Conservation (phyloP, 176 grass and related monocot species). For the Zea mays region DNA sequence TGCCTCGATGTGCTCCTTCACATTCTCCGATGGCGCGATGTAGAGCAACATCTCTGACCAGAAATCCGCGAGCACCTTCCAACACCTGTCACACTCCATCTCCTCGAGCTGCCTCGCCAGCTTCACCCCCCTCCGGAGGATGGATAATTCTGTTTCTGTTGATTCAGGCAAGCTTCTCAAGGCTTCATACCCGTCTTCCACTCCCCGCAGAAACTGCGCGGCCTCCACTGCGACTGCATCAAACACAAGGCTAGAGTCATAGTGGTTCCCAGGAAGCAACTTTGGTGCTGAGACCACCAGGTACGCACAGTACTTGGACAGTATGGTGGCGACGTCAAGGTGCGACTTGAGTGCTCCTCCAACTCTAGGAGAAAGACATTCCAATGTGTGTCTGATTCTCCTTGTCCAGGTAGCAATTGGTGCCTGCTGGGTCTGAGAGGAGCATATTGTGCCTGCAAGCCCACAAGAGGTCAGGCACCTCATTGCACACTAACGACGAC, state of each 20-base stretch:
- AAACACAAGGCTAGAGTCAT: not conserved
- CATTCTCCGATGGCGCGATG: conserved; percentile 2
- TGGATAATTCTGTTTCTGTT: not conserved
- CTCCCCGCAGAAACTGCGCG: not conserved
- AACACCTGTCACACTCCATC: not conserved
- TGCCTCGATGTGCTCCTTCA: not conserved
- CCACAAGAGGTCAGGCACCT: not conserved
- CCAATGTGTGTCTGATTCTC: not conserved
- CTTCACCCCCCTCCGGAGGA: not conserved
- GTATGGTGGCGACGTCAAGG: not conserved
- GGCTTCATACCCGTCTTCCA: not conserved
- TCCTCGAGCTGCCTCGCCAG: conserved; percentile 6
- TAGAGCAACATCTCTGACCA: conserved; percentile 21
- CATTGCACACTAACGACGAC: not conserved
- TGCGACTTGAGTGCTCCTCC: not conserved
- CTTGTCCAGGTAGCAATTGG: not conserved
- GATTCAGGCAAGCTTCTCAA: not conserved
- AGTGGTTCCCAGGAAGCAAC: conserved; percentile 19
- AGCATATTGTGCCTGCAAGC: not conserved
- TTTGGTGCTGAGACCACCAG: not conserved
- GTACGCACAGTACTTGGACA: conserved; percentile 26
- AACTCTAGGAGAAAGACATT: not conserved
- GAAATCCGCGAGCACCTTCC: conserved; percentile 26
- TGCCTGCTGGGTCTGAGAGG: not conserved
- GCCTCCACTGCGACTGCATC: not conserved